Conservation (phyloP, 345 rosid species). For the Xanthoceras sorbifolium region DNA sequence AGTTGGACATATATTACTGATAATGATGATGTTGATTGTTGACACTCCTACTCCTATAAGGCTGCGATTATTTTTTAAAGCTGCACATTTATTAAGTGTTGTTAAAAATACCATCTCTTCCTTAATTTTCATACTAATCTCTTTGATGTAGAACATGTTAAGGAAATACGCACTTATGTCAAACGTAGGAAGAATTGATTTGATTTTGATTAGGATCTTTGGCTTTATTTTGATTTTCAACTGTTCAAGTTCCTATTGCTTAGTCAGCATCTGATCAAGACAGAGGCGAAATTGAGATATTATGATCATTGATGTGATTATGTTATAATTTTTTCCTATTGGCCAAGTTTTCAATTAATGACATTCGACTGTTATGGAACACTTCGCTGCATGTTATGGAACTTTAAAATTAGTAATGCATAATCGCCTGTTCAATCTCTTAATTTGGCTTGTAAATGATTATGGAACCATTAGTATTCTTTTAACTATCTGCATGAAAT, state of each 20-base stretch:
- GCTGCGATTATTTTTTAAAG: neutral
- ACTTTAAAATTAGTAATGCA: neutral
- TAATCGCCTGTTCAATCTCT: neutral
- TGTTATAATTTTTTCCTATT: neutral
- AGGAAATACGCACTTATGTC: too few relatives aligned
- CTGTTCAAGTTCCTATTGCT: too few relatives aligned
- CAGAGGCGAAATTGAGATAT: too few relatives aligned
- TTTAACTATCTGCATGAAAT: neutral
- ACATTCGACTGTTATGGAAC: too few relatives aligned
- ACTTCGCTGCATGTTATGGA: neutral
- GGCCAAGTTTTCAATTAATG: neutral
- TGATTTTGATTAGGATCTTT: too few relatives aligned
- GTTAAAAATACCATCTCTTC: neutral
- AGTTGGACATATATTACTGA: neutral
- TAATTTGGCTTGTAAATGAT: neutral
- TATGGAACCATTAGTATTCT: neutral
- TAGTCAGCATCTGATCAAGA: too few relatives aligned
- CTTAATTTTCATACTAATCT: neutral
- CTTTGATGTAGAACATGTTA: too few relatives aligned
- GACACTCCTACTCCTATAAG: neutral
- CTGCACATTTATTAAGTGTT: neutral
- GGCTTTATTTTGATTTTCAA: too few relatives aligned
- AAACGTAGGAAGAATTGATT: too few relatives aligned
- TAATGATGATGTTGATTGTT: neutral
- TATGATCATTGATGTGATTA: too few relatives aligned